Evolutionary conservation across 305 asterid species (phyloP).

Genomic region (Fraxinus latifolia): DNA sequence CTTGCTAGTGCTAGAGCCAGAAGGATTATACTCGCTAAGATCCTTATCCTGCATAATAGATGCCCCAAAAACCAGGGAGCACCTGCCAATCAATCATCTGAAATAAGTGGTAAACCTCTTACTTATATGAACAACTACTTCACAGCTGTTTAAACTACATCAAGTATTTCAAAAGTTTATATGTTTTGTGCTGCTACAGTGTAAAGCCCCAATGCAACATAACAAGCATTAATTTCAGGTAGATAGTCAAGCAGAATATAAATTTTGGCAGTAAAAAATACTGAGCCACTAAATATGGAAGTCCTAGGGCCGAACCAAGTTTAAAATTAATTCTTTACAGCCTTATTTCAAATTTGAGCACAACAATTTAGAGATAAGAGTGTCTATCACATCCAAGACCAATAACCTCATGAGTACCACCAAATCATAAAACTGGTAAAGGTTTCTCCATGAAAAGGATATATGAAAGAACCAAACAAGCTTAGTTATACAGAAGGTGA

Average conservation of each 20-base stretch:
- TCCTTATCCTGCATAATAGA: constrained; percentile 64
- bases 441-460: constrained; percentile 6
- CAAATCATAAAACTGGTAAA: constrained; percentile 8
- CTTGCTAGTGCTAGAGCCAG: constrained; percentile 56
- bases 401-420: not conserved
- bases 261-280: not conserved
- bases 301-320: constrained; percentile 5
- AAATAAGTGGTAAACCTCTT: constrained; percentile 46
- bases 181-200: not conserved
- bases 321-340: constrained; percentile 3
- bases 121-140: constrained; percentile 24
- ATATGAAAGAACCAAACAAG: not conserved
- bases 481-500: not conserved
- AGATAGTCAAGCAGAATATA: not conserved
- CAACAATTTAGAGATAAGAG: constrained; percentile 6
- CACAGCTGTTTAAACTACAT: constrained; percentile 14
- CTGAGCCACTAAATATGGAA: not conserved
- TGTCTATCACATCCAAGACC: not conserved
- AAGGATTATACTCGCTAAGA: constrained; percentile 54
- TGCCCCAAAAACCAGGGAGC: constrained; percentile 64
- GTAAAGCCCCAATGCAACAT: constrained; percentile 13
- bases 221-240: constrained; percentile 2
- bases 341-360: not conserved
- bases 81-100: constrained; percentile 65
- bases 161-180: not conserved